These are phyloP conservation scores for Diaporthe sp. DNA, from an alignment of 2,329 filamentous ascomycete species.

Conservation along the genomic window DNA sequence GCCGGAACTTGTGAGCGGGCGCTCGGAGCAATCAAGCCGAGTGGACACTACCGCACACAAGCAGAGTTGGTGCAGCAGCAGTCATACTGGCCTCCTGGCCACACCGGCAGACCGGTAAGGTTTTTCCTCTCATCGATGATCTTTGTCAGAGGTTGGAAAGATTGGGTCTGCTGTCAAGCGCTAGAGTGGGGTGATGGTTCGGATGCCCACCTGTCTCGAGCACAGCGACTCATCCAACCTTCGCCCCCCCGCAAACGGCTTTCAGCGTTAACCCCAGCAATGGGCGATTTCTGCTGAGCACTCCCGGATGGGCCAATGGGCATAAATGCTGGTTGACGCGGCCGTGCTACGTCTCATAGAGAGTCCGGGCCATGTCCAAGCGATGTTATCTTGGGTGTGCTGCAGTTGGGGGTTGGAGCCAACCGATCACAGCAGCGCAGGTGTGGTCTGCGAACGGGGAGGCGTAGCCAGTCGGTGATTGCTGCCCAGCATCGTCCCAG, in stretches of 20 bases:
- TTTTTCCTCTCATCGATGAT: not conserved
- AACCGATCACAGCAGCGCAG: not conserved
- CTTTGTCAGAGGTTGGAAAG: constrained; percentile 17
- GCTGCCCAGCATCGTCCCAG: not conserved
- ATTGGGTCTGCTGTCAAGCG: constrained; percentile 22
- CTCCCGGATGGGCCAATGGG: not conserved
- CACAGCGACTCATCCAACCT: not conserved
- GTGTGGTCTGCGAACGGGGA: not conserved
- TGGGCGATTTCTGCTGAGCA: not conserved
- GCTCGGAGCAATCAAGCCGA: not conserved
- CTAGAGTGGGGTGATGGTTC: constrained; percentile 19
- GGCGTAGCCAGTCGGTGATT: not conserved
- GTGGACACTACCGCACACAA: not conserved
- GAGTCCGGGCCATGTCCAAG: constrained; percentile 6
- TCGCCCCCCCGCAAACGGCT: not conserved
- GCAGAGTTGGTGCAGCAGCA: constrained; percentile 25
- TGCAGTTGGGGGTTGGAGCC: constrained; percentile 8
- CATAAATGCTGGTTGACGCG: not conserved
- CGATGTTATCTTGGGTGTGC: constrained; percentile 2
- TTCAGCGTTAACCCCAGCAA: not conserved
- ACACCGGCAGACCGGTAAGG: not conserved
- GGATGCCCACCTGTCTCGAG: not conserved
- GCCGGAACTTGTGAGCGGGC: not conserved
- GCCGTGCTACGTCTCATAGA: not conserved
- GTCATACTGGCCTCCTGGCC: not conserved